Percentiles rank a stretch among this genome's conserved stretches.
Evolutionary conservation across 2,329 filamentous ascomycete genomes (phyloP).

Genomic region (Trichoderma breve): DNA sequence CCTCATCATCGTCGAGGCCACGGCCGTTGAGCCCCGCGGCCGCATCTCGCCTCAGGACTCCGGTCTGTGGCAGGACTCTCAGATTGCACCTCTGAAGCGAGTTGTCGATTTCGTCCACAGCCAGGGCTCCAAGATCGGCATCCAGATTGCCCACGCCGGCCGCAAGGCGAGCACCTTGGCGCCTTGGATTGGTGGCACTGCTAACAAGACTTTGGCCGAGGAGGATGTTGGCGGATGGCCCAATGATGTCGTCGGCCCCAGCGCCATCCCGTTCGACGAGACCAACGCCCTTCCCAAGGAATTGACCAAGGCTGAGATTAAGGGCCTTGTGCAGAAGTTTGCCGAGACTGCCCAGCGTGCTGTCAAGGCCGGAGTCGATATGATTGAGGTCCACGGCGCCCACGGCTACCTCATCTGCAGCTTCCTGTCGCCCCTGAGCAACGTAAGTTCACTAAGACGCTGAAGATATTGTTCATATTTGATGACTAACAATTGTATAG

Average conservation of each 20-base stretch:
- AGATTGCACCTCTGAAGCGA: constrained; percentile 68
- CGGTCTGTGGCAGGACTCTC: constrained; percentile 81
- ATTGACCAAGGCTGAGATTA: constrained; percentile 68
- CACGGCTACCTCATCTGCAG: constrained; percentile 67
- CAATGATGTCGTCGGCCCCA: constrained; percentile 52
- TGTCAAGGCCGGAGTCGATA: constrained; percentile 69
- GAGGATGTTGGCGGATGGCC: constrained; percentile 56
- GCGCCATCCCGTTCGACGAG: constrained; percentile 57
- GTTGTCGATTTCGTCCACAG: constrained; percentile 77
- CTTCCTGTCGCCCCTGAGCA: constrained; percentile 61
- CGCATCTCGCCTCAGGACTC: constrained; percentile 78
- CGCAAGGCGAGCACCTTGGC: constrained; percentile 62
- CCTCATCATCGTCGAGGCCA: constrained; percentile 75
- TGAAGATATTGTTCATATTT: not conserved
- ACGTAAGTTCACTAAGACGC: constrained; percentile 37
- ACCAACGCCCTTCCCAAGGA: constrained; percentile 62
- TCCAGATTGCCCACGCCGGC: constrained; percentile 82
- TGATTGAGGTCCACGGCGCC: constrained; percentile 66
- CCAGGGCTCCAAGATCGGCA: constrained; percentile 72
- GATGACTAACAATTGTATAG: constrained; percentile 29
- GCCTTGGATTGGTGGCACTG: constrained; percentile 58
- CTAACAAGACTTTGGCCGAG: constrained; percentile 52
- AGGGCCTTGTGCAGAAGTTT: constrained; percentile 61
- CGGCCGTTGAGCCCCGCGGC: constrained; percentile 70
- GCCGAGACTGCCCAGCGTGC: constrained; percentile 58